Evolutionary conservation across 441 rosid genomes (phyloP), one percentile per base, ranked within the genome.

Genomic region (Biscutella auriculata): DNA sequence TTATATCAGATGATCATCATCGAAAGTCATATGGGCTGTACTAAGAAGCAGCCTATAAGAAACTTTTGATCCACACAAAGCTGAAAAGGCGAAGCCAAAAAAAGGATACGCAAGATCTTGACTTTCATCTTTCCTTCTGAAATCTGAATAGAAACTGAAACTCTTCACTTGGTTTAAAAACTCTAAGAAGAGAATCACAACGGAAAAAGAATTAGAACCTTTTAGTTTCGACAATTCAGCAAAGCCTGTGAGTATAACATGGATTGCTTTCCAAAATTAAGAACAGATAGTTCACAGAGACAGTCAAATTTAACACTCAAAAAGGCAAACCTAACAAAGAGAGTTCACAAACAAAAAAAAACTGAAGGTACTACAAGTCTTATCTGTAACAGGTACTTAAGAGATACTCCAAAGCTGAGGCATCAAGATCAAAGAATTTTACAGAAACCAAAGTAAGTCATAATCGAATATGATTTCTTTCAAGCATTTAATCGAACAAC

Each of bases 51-150:
- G n/a, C 26, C 30, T 9, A 41, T 8, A 8, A 13, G 41, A 4
- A 43, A 23, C 15, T 41, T 25, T 16, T 28, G n/a, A n/a, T n/a
- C 23, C 8, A 35, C 25, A 29, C 2, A 47, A 37, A 47, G 6
- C 46, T 52, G 23, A 54, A 29, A 46, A 55, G 43, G 50, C 33
- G 39, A 51, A 21, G 45, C 40, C n/a, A n/a, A 23, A 36, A 56
- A 44, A 73, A 82, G 92, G 96, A 90, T 90, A 90, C 88, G 87
- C 70, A 90, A 71, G 54, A 87, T 64, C 76, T 87, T 85, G 59
- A 90, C 92, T 79, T 77, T 85, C 97, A 87, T 85, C 10, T 58
- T 61, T 43, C 63, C 55, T 28, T 75, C 81, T 75, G 77, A 71
- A 76, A n/a, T n/a, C n/a, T n/a, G n/a, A n/a, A n/a, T n/a, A n/a